A percentile compares a stretch with the other conserved stretches of the same genome.
phyloP scores from a whole-genome alignment of 805 yeast genomes.

The Hanseniaspora vineae region DNA sequence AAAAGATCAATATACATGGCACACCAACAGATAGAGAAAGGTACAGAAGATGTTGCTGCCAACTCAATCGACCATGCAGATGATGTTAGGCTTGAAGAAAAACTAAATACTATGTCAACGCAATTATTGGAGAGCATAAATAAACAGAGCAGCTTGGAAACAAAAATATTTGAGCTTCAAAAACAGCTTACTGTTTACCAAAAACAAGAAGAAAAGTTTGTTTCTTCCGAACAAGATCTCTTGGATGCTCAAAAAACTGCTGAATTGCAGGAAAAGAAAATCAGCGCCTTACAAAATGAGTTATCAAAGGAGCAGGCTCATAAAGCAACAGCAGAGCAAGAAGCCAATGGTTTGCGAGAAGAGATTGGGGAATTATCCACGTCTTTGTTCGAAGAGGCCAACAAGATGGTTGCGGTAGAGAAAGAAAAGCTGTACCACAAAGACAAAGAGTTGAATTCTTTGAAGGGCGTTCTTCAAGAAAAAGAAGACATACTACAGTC shows the following conservation, averaged over 20 bases:
- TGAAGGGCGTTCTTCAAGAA: slow-evolving; percentile 45
- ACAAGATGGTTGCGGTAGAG: slow-evolving; percentile 72
- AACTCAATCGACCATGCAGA: too few species aligned
- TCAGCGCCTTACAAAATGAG: slow-evolving; percentile 16
- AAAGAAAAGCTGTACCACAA: slow-evolving; percentile 49
- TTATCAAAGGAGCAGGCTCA: slow-evolving; percentile 17
- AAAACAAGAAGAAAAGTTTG: slow-evolving; percentile 11
- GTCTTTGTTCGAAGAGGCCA: slow-evolving; percentile 72
- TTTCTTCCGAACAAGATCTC: slow-evolving; percentile 20
- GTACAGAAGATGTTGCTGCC: too few species aligned
- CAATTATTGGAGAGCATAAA: slow-evolving; percentile 48
- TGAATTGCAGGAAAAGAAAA: slow-evolving; percentile 19
- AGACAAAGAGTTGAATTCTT: slow-evolving; percentile 44
- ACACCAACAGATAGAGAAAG: too few species aligned
- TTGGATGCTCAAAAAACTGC: slow-evolving; percentile 22
- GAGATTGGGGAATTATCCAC: slow-evolving; percentile 76
- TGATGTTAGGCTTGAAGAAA: slow-evolving; percentile 28
- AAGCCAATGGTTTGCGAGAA: slow-evolving; percentile 44
- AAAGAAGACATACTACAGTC: slow-evolving; percentile 54
- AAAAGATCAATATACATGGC: too few species aligned
- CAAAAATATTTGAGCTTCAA: slow-evolving; percentile 29
- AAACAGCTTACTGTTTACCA: slow-evolving; percentile 23
- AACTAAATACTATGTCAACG: slow-evolving; percentile 45
- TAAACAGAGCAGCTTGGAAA: slow-evolving; percentile 43
- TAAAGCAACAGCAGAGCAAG: slow-evolving; percentile 41